Evolutionary conservation across 345 rosid species (phyloP).

Genomic region (Abelmoschus esculentus): DNA sequence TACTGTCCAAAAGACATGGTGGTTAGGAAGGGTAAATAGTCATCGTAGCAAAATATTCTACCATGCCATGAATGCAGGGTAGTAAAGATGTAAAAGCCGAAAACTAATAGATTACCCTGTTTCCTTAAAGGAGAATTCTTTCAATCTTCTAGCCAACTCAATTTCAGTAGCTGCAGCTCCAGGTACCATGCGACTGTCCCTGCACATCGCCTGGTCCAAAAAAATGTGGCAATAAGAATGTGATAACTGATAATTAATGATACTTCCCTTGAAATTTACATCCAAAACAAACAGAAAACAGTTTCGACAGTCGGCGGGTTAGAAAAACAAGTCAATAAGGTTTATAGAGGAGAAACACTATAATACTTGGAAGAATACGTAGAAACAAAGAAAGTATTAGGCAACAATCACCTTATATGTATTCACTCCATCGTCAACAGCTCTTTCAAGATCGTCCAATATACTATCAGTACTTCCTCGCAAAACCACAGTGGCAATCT

Average conservation of each 20-base stretch:
- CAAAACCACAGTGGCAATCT: slow-evolving; percentile 73
- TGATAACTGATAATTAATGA: slow-evolving; percentile 1
- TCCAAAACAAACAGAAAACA: neutral
- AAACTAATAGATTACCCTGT: slow-evolving; percentile 53
- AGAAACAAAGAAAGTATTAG: neutral
- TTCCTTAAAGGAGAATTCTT: slow-evolving; percentile 86
- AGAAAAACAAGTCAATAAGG: neutral
- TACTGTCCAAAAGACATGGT: neutral
- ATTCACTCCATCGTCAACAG: slow-evolving; percentile 98
- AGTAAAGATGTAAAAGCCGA: neutral
- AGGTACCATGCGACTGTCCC: slow-evolving; percentile 87
- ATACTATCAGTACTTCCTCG: slow-evolving; percentile 97
- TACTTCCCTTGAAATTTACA: neutral
- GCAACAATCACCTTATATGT: slow-evolving; percentile 71
- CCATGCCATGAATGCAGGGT: neutral
- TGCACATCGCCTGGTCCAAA: slow-evolving; percentile 80
- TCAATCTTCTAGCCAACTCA: slow-evolving; percentile 88
- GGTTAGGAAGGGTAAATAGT: neutral
- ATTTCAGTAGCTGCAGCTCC: slow-evolving; percentile 99
- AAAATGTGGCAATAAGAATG: neutral
- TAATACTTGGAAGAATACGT: neutral
- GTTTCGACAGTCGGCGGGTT: neutral
- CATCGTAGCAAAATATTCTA: neutral
- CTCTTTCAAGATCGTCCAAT: slow-evolving; percentile 97
- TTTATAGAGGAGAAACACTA: neutral